Evolutionary conservation across 805 yeast species (phyloP).

Genomic region (Kurtzmaniella cleridarum): DNA sequence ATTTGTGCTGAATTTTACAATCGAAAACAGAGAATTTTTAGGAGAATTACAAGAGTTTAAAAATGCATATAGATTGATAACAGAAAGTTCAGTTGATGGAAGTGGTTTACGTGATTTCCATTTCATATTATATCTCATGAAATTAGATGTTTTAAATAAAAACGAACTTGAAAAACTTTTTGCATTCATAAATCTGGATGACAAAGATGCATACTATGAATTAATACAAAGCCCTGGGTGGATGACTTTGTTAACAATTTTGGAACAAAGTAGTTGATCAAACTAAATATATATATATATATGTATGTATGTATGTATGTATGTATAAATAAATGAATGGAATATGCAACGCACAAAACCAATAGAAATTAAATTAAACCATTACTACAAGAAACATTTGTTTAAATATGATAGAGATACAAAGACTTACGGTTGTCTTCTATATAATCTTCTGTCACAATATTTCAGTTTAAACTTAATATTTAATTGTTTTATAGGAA

Average conservation of each 20-base stretch:
- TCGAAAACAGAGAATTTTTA: constrained; percentile 73
- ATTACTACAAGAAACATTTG: no score
- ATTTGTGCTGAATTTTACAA: constrained; percentile 56
- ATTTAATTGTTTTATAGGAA: no score
- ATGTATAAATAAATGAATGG: no score
- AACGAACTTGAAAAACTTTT: constrained; percentile 50
- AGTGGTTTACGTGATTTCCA: constrained; percentile 66
- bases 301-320: no score
- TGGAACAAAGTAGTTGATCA: constrained; percentile 27
- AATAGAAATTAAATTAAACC: no score
- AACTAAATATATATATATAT: neutral
- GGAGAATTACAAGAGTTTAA: constrained; percentile 69
- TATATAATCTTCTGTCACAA: no score
- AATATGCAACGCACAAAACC: no score
- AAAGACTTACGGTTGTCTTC: no score
- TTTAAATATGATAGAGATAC: no score
- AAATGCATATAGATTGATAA: constrained; percentile 48
- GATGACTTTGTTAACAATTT: constrained; percentile 65
- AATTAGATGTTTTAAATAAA: constrained; percentile 51
- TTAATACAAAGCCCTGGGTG: constrained; percentile 68
- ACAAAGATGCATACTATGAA: constrained; percentile 41
- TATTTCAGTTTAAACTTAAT: no score
- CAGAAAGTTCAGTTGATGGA: constrained; percentile 21
- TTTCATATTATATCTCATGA: constrained; percentile 52
- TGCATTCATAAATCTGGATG: constrained; percentile 39